These are phyloP conservation scores for Heracleum sosnowskyi DNA, from an alignment of 129 eudicot genomes.

Conservation along the genomic window DNA sequence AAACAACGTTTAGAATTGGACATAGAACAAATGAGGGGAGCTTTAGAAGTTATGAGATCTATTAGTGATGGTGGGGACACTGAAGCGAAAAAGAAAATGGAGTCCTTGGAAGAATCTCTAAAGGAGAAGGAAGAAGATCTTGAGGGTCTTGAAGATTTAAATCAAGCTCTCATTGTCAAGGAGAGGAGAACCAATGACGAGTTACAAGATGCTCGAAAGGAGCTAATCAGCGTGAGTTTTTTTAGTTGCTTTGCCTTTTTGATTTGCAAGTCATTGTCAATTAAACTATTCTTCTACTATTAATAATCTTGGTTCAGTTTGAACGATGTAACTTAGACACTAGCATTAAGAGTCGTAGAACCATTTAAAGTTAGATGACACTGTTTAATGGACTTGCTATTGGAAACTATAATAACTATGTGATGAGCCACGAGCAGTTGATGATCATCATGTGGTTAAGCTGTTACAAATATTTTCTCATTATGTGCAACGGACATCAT, in stretches of 20 bases:
- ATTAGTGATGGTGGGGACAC: conserved; percentile 32
- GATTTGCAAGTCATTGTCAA: background rate
- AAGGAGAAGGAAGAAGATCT: conserved; percentile 46
- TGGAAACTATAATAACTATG: background rate
- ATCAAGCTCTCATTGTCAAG: conserved; percentile 37
- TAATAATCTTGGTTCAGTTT: background rate
- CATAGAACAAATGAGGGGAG: conserved; percentile 41
- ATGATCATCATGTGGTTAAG: background rate
- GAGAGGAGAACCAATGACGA: conserved; percentile 51
- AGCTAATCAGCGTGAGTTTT: conserved; percentile 37
- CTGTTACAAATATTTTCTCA: background rate
- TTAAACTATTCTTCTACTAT: background rate
- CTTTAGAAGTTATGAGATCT: conserved; percentile 43
- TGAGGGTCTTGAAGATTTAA: conserved; percentile 31
- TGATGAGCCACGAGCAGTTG: background rate
- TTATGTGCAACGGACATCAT: background rate
- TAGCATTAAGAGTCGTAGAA: background rate
- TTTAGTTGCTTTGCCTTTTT: background rate
- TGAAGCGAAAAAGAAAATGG: conserved; percentile 22
- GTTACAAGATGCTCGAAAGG: conserved; percentile 67
- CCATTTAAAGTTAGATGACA: background rate
- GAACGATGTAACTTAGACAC: background rate
- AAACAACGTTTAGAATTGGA: conserved; percentile 48
- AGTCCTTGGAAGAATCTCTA: conserved; percentile 24
- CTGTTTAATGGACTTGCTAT: background rate